Evolutionary conservation across 2,329 filamentous ascomycete species (phyloP), one percentile per base, ranked within the genome.

Genomic region (Neoscytalidium dimidiatum): DNA sequence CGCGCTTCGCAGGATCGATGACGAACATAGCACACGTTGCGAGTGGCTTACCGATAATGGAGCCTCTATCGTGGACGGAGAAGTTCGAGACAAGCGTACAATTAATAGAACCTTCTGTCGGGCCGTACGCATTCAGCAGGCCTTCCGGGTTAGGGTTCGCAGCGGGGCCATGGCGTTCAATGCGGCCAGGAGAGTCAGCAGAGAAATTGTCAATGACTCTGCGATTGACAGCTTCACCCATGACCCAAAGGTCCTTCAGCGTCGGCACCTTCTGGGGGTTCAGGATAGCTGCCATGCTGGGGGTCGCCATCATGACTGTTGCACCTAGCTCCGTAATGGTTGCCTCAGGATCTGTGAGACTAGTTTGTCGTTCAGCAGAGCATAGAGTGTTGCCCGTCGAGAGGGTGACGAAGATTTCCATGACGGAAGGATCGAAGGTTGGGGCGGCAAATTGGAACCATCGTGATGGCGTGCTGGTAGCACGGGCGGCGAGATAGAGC

Each of bases 371-470:
- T 0, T 82, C 85, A 0, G 88, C 90, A 1, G 90, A 87, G 72
- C 91, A 96, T 14, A 97, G 81, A 66, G 89, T 90, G 81, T 94
- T 92, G 4, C 92, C 92, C 33, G 84, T 83, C 49, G 86, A 85
- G 90, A 92, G 96, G 0, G 92, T 83, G 70, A 92, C 96, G 74
- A 96, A 94, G 13, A 96, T 94, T 71, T 96, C 93, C 72, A 96
- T 96, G 0, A 96, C 90, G 0, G 92, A 96, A 2, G 96, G 84
- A 72, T 96, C 92, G 72, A 96, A 96, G 0, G 90, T 90, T 72
- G 93, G 91, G 0, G 92, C 94, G 71, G 91, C 95, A 2, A 91
- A 87, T 75, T 96, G 93, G 0, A 97, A 80, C 35, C 96, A 80
- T n/a, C 88, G 85, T 0, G 88, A 85, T 1, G 74, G 75, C 0